Base-by-base conservation (phyloP, 495 filamentous ascomycete species). In the Penicillium subrubescens region DNA sequence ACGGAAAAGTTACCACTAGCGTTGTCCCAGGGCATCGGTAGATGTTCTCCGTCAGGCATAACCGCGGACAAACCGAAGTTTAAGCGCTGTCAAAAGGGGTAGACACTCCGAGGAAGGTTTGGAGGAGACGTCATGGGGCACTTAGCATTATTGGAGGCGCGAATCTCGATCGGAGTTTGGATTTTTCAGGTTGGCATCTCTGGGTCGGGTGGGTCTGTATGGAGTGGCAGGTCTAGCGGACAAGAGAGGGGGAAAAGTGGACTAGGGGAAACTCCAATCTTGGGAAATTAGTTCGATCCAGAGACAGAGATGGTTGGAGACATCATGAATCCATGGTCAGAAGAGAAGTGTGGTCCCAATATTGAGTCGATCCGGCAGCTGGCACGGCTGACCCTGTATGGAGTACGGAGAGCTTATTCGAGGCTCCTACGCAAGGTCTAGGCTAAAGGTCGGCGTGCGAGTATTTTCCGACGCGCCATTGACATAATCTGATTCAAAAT, bases 21-120 rank as follows among this genome's bases (percentile, higher is more conserved):
- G 2, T 19, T 37, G 33, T 61, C 14, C 39, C 23, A 57, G 63
- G 37, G 44, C 37, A 29, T 63, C 61, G 48, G 59, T 31, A 57
- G 25, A 46, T 60, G 14, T 8, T 29, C 35, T 34, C 50, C 44
- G 54, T 37, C 56, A 33, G 34, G 31, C 48, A 50, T 66, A 66
- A 63, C 63, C 67, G 63, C 67, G 61, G 52, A 61, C 62, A 46
- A 60, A 60, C 62, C 43, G 19, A 66, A 68, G 60, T 61, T 43
- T 64, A 71, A 64, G 59, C 58, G 65, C 65, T 66, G 62, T 68
- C 62, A 63, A 63, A 68, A 63, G 43, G 61, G 66, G 63, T 60
- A 68, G 60, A 43, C 33, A 19, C 8, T n/a, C 53, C 52, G 63
- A 61, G 33, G 11, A 52, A 23, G 15, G 34, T 60, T 58, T 23